Base-by-base conservation (phyloP, 2,329 filamentous ascomycete genomes). In the Cercospora canescens region DNA sequence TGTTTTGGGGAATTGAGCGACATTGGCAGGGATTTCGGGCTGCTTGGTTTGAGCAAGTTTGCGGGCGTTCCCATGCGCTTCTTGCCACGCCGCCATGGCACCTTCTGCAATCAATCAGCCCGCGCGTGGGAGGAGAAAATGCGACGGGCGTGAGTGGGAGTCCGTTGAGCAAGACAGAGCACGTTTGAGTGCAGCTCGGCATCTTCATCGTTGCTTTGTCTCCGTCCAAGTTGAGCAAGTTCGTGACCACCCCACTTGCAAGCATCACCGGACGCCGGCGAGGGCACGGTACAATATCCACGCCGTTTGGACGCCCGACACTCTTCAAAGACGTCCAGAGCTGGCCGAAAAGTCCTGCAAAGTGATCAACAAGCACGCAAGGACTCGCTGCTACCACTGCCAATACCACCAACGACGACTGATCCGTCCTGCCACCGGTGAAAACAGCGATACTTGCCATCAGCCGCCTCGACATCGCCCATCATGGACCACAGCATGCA, bases 41-140 rank as follows among this genome's bases (percentile, higher is more conserved):
- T 54, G 62, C 56, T 39, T 26, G 30, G 50, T 24, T 16, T 65
- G 63, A 65, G 63, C 63, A 66, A 57, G 60, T 66, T 66, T 62
- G 52, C 52, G 52, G 28, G n/a, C 52, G 18, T 56, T 56, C n/a
- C 52, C 52, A 48, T 14, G 50, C 52, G n/a, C 26, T 34, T 26
- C 45, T 50, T 52, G 55, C 61, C 52, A 58, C 50, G 24, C 52
- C 26, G 21, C 37, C 26, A 14, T 32, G 26, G 45, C 41, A 45
- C 50, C 50, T 54, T 54, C 50, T 54, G 32, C 41, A 52, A 34
- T 50, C 26, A 30, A 39, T n/a, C n/a, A n/a, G n/a, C n/a, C 41
- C 18, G 41, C 41, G 41, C 41, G 41, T 24, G 41, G 41, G 41
- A 6, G 24, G 5, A 6, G 24, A 35, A 18, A 21, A 45, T 21